These are phyloP conservation scores for Teunomyces funiuensis DNA, from an alignment of 805 yeast genomes.

Conservation along the genomic window DNA sequence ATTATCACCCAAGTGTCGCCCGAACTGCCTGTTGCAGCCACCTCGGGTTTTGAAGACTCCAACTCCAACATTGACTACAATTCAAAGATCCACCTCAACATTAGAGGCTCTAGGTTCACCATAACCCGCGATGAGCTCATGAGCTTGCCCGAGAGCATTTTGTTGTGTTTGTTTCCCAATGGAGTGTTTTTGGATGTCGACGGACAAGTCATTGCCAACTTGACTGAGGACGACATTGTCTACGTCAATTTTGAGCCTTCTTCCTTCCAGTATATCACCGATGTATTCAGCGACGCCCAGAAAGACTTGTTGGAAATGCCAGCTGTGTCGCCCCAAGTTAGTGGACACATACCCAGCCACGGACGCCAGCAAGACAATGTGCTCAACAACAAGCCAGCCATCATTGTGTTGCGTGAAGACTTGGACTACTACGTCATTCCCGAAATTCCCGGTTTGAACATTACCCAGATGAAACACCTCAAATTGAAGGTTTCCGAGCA, in stretches of 20 bases:
- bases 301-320: slow-evolving; percentile 43
- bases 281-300: slow-evolving; percentile 68
- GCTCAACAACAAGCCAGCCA: slow-evolving; percentile 78
- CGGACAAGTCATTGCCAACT: slow-evolving; percentile 75
- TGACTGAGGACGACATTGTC: slow-evolving; percentile 78
- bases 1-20: slow-evolving; percentile 74
- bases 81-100: slow-evolving; percentile 71
- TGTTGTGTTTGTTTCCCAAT: slow-evolving; percentile 84
- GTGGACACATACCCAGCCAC: slow-evolving; percentile 20
- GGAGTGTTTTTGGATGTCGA: slow-evolving; percentile 80
- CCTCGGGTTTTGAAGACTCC: slow-evolving; percentile 21
- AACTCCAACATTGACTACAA: slow-evolving; percentile 49
- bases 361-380: slow-evolving; percentile 43
- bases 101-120: slow-evolving; percentile 71
- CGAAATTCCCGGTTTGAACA: slow-evolving; percentile 54
- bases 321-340: slow-evolving; percentile 34
- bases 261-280: slow-evolving; percentile 82
- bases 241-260: slow-evolving; percentile 82
- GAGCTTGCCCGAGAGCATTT: slow-evolving; percentile 86
- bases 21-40: slow-evolving; percentile 33
- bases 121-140: slow-evolving; percentile 86
- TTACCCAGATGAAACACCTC: slow-evolving; percentile 62
- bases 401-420: slow-evolving; percentile 91
- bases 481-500: slow-evolving; percentile 73
- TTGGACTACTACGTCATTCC: slow-evolving; percentile 91